A percentile compares a stretch with the other conserved stretches of the same genome.
phyloP scores from a whole-genome alignment of 108 stramenopile genomes.

The Nitzschia inconspicua region DNA sequence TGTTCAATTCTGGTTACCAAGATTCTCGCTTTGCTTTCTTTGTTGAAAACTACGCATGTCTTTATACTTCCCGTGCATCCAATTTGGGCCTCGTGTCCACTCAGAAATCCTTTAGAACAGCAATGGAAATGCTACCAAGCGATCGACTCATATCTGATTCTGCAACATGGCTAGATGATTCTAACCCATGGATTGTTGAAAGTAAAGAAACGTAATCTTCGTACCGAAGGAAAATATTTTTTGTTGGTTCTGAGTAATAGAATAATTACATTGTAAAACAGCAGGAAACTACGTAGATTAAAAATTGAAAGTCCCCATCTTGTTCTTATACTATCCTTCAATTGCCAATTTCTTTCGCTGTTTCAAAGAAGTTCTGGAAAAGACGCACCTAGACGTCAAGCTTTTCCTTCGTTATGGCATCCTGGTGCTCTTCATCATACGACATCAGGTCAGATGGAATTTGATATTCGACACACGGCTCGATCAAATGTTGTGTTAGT shows the following conservation, averaged over 20 bases:
- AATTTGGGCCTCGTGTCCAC: slow-evolving; percentile 79
- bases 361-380: no score
- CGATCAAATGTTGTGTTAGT: slow-evolving; percentile 20
- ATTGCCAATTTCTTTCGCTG: no score
- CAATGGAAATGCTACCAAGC: slow-evolving; percentile 68
- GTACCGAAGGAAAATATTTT: no score
- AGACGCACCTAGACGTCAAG: no score
- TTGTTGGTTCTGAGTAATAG: no score
- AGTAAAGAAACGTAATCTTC: no score
- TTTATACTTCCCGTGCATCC: slow-evolving; percentile 90
- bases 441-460: slow-evolving; percentile 84
- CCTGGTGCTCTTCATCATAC: slow-evolving; percentile 63
- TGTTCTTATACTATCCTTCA: no score
- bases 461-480: slow-evolving; percentile 83
- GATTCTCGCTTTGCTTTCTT: slow-evolving; percentile 92
- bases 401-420: no score
- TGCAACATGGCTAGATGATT: slow-evolving; percentile 10
- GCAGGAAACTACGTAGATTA: no score
- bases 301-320: no score
- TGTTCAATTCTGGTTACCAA: slow-evolving; percentile 94
- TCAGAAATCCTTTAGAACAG: slow-evolving; percentile 64
- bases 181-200: slow-evolving; percentile 9
- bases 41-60: slow-evolving; percentile 92
- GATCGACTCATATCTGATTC: slow-evolving; percentile 40
- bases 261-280: no score